phyloP scores from a whole-genome alignment of 1,284 basidiomycete species.

The Fomitopsis pinicola region DNA sequence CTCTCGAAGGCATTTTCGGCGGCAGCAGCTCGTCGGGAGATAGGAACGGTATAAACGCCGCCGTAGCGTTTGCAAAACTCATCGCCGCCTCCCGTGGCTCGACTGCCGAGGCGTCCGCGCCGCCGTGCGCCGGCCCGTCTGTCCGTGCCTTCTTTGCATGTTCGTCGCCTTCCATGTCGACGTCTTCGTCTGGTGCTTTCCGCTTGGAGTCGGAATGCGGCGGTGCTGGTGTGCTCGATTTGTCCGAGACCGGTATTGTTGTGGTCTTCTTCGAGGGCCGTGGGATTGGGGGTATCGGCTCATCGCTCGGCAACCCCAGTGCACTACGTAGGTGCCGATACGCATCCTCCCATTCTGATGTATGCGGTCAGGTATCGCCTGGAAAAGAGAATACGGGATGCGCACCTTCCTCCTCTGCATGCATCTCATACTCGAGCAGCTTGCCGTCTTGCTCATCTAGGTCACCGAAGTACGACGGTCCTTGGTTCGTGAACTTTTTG shows the following conservation, averaged over 20 bases:
- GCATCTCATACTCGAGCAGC: constrained; percentile 69
- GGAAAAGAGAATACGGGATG: not conserved
- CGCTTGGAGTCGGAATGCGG: constrained; percentile 38
- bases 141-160: constrained; percentile 43
- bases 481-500: constrained; percentile 87
- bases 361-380: not conserved
- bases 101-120: constrained; percentile 6
- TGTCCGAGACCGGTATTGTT: constrained; percentile 20
- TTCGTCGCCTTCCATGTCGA: constrained; percentile 35
- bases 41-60: constrained; percentile 75
- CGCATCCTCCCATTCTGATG: constrained; percentile 70
- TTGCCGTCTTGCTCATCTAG: constrained; percentile 77
- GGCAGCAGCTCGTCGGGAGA: constrained; percentile 66
- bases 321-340: constrained; percentile 51
- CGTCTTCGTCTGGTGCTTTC: constrained; percentile 44
- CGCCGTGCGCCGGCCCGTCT: constrained; percentile 17
- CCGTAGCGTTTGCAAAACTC: constrained; percentile 53
- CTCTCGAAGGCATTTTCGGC: constrained; percentile 69
- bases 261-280: constrained; percentile 31
- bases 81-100: constrained; percentile 33
- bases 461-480: constrained; percentile 90
- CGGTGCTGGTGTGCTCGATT: constrained; percentile 13
- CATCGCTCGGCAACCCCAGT: constrained; percentile 50
- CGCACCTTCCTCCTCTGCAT: constrained; percentile 74
- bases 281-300: constrained; percentile 49